Evolutionary conservation across 2,329 filamentous ascomycete genomes (phyloP), one percentile per base, ranked within the genome.

Genomic region (Cercospora zeae-maydis): DNA sequence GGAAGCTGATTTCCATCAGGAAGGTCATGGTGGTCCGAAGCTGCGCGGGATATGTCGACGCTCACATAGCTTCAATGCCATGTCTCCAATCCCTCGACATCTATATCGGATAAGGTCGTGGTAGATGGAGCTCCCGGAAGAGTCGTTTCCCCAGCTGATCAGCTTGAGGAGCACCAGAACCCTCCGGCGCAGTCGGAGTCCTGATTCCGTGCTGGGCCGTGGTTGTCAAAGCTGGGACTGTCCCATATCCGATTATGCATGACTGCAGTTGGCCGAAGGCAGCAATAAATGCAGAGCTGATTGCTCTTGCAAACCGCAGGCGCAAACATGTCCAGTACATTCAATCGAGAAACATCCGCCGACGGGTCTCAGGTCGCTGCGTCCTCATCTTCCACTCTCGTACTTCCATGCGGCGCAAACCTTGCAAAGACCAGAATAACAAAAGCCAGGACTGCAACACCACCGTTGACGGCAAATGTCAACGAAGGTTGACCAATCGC

Each of bases 401-500:
- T 65, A 56, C 79, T 79, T 2, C 78, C 78, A 3, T 74, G 68
- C 0, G 80, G 79, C 24, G 81, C 81, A 59, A 82, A 81, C 16
- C 75, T 73, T 14, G 80, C 78, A 52, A 80, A 75, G 2, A 79
- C 73, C 36, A 84, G 69, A 2, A 83, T 75, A 3, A 73, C 55
- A 45, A 83, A 82, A 2, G 79, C 82, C 3, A 86, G 59, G 0
- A 87, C 75, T 1, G 84, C 84, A 59, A 88, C 79, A 0, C 79
- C 83, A 0, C 86, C 87, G 69, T 91, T 91, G 71, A 83, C 86
- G 54, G 85, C 84, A 70, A 91, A 91, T 0, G 88, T 89, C 8
- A 86, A 76, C 61, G 87, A 81, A 0, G 84, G 80, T 68, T 82
- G 81, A 0, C 86, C 87, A 0, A 83, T 77, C 34, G 82, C 79